Evolutionary conservation across 192 early-diverging fungal genomes (phyloP).

Genomic region (Backusella macrospora): DNA sequence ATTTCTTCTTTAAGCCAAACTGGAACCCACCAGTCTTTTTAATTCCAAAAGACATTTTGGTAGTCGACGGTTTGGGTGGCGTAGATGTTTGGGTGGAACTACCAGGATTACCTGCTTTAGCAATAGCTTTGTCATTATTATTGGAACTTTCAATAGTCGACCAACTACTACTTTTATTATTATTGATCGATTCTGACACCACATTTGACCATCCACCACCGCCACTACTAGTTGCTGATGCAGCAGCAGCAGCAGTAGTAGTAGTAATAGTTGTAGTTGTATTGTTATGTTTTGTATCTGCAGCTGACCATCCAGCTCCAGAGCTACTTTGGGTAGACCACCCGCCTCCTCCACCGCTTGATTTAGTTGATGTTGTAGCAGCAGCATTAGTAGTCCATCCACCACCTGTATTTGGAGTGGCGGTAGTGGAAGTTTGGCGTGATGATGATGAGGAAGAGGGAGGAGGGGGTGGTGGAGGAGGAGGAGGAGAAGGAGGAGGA

Average conservation of each 20-base stretch:
- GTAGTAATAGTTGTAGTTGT: background rate
- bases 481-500: background rate
- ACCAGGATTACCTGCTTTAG: background rate
- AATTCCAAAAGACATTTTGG: slow-evolving; percentile 33
- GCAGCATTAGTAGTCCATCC: slow-evolving; percentile 18
- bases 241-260: too few species aligned
- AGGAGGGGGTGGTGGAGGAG: background rate
- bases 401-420: background rate
- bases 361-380: background rate
- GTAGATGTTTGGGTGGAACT: background rate
- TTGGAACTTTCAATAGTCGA: background rate
- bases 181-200: background rate
- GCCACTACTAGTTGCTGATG: background rate
- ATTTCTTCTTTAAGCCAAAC: slow-evolving; percentile 35
- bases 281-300: background rate
- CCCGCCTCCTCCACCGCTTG: background rate
- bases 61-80: slow-evolving; percentile 6
- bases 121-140: background rate
- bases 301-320: background rate
- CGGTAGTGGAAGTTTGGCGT: background rate
- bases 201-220: background rate
- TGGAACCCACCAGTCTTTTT: slow-evolving; percentile 23
- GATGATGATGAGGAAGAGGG: background rate
- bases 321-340: background rate
- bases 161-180: background rate